Percentiles rank a stretch among this genome's conserved stretches.
Conservation (phyloP, 2,329 filamentous ascomycete species). For the Furcasterigmium furcatum region DNA sequence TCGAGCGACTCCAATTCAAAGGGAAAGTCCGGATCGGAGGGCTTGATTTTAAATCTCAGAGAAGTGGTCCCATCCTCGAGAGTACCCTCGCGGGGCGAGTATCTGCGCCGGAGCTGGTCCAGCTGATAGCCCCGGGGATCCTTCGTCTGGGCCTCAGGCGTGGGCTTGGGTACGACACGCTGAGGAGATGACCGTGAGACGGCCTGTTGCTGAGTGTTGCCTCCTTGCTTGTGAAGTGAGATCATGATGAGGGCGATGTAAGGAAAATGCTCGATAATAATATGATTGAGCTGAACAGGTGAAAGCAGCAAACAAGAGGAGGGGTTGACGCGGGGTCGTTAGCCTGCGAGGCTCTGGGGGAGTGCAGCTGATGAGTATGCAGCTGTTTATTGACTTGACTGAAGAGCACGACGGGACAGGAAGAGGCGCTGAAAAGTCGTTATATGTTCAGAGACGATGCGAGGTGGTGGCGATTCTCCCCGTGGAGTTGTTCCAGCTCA, state of each 20-base stretch:
- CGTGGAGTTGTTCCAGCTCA: conserved; percentile 5
- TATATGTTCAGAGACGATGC: background rate
- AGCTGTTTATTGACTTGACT: background rate
- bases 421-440: background rate
- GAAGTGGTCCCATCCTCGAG: conserved; percentile 47
- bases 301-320: conserved; percentile 5
- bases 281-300: conserved; percentile 12
- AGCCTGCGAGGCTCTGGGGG: background rate
- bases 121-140: conserved; percentile 74
- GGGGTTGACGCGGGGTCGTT: background rate
- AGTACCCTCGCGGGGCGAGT: conserved; percentile 43
- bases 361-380: conserved; percentile 5
- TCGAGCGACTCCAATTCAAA: conserved; percentile 70
- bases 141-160: conserved; percentile 59
- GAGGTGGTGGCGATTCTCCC: background rate
- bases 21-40: conserved; percentile 81
- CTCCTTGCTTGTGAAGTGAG: conserved; percentile 25
- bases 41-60: conserved; percentile 62
- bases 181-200: conserved; percentile 38
- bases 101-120: conserved; percentile 68
- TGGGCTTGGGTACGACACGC: conserved; percentile 60
- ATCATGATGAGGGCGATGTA: conserved; percentile 30
- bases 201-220: conserved; percentile 38
- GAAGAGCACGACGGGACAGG: background rate
- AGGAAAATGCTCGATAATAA: conserved; percentile 8